Evolutionary conservation across 306 rosid genomes (phyloP).

Genomic region (Begonia masoniana): DNA sequence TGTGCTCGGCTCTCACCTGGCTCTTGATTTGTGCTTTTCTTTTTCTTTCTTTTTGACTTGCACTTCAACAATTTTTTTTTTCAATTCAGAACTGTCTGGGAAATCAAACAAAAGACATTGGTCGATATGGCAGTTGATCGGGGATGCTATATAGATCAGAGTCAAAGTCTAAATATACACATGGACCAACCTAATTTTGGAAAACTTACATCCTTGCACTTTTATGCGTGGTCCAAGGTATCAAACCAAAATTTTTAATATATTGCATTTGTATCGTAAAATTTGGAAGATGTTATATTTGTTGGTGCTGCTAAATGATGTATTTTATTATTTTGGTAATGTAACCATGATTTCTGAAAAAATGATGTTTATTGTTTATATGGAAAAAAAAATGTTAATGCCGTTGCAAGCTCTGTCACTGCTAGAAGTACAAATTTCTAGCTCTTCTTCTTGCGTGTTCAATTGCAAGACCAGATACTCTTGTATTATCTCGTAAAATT

Average conservation of each 20-base stretch:
- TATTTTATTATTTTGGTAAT: too few relatives aligned
- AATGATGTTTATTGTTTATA: background rate
- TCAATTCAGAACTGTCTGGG: constrained; percentile 77
- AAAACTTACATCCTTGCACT: constrained; percentile 80
- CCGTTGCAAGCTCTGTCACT: too few relatives aligned
- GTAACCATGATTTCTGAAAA: background rate
- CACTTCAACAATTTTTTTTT: constrained; percentile 11
- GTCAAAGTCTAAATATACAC: constrained; percentile 87
- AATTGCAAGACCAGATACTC: too few relatives aligned
- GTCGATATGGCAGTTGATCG: constrained; percentile 92
- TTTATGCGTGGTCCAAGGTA: constrained; percentile 91
- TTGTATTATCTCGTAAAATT: too few relatives aligned
- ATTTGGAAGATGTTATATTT: too few relatives aligned
- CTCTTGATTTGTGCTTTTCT: background rate
- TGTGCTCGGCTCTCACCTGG: background rate
- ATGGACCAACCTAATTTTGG: constrained; percentile 89
- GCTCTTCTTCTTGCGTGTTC: too few relatives aligned
- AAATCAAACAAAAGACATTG: constrained; percentile 80
- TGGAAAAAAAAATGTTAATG: too few relatives aligned
- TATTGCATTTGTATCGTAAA: too few relatives aligned
- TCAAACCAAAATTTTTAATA: background rate
- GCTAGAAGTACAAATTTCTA: too few relatives aligned
- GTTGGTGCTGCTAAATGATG: too few relatives aligned
- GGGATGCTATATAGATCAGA: constrained; percentile 82
- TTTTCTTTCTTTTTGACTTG: background rate